These are phyloP conservation scores for Coemansia sp. DNA, from an alignment of 192 early-diverging fungal genomes.

Conservation along the genomic window DNA sequence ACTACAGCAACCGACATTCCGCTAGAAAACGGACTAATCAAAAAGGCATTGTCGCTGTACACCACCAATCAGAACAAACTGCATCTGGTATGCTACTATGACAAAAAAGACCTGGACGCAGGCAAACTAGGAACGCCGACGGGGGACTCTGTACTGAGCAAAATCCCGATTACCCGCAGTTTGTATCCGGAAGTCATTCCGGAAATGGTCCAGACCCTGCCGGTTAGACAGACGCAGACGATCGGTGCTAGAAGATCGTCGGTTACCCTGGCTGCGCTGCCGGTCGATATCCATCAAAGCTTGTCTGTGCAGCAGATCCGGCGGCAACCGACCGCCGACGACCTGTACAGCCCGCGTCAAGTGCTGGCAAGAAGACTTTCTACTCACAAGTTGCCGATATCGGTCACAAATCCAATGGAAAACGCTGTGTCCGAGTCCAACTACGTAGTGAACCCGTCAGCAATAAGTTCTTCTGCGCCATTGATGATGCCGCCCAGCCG, in stretches of 20 bases:
- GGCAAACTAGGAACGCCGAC: conserved; percentile 60
- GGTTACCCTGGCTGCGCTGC: neutral
- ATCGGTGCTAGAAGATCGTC: conserved; percentile 2
- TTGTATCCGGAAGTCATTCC: conserved; percentile 73
- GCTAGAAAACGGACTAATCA: conserved; percentile 71
- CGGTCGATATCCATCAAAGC: neutral
- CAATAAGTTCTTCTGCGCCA: no score
- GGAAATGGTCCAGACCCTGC: conserved; percentile 18
- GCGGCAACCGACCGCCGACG: neutral
- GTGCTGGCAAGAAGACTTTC: no score
- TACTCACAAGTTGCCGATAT: neutral
- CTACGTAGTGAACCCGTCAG: no score
- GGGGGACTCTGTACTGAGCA: conserved; percentile 59
- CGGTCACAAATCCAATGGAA: neutral
- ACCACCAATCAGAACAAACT: conserved; percentile 75
- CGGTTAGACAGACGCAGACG: conserved; percentile 2
- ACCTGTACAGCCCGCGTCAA: neutral
- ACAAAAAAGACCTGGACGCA: conserved; percentile 63
- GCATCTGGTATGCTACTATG: conserved; percentile 85
- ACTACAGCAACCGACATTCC: conserved; percentile 16
- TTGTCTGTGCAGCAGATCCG: conserved; percentile 4
- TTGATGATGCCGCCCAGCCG: neutral
- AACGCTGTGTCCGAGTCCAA: no score
- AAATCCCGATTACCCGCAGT: conserved; percentile 64
- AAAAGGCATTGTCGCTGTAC: conserved; percentile 80